A percentile compares a stretch with the other conserved stretches of the same genome.
These are phyloP conservation scores for Neurospora terricola DNA, from an alignment of 495 filamentous ascomycete genomes.

Conservation along the genomic window DNA sequence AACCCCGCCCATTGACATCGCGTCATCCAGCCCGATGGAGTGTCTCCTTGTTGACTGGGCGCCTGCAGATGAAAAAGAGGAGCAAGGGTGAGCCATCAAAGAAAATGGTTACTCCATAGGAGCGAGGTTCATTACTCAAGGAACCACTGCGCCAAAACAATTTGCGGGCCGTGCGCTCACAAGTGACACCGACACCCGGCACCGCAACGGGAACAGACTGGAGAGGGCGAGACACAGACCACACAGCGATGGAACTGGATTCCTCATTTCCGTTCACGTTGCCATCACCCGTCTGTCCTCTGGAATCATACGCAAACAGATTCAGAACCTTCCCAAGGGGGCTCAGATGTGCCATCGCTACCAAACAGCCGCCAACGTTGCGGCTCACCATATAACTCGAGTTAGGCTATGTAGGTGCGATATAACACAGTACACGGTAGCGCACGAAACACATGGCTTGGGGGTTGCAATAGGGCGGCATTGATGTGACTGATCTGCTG, in stretches of 20 bases:
- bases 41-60: background rate
- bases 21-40: background rate
- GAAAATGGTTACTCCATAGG: background rate
- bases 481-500: background rate
- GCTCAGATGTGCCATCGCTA: background rate
- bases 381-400: background rate
- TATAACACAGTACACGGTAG: background rate
- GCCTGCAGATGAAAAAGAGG: background rate
- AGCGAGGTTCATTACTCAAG: background rate
- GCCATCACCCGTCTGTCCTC: background rate
- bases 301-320: background rate
- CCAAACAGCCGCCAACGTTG: background rate
- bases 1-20: background rate
- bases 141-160: background rate
- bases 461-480: background rate
- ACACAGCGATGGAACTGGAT: background rate
- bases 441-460: background rate
- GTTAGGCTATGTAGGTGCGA: background rate
- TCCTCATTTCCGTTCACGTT: background rate
- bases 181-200: background rate
- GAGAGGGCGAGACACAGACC: background rate
- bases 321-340: background rate
- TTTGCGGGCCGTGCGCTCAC: background rate
- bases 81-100: background rate
- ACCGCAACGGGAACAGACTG: background rate